Conservation (phyloP, 140 eudicot species). For the Flaveria floridana region DNA sequence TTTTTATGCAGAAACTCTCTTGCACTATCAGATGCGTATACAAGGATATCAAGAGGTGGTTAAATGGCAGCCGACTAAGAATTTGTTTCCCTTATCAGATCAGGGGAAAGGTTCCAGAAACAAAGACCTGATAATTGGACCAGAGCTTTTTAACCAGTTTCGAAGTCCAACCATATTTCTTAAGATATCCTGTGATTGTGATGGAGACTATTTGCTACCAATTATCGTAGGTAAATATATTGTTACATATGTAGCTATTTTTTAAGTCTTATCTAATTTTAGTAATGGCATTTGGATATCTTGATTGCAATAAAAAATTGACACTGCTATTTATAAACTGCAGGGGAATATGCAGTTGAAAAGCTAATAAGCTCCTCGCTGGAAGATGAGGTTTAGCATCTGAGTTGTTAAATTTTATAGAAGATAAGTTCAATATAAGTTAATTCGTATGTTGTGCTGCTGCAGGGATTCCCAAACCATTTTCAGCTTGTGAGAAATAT, state of each 20-base stretch:
- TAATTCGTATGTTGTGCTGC: slow-evolving; percentile 20
- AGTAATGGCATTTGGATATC: slow-evolving; percentile 20
- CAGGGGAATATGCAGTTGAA: slow-evolving; percentile 73
- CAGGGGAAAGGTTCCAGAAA: slow-evolving; percentile 45
- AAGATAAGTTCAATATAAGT: slow-evolving; percentile 9
- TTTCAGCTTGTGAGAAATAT: slow-evolving; percentile 61
- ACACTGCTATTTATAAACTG: slow-evolving; percentile 18
- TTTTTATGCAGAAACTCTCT: slow-evolving; percentile 50
- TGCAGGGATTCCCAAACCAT: slow-evolving; percentile 63
- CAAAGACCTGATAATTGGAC: slow-evolving; percentile 42
- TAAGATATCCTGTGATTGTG: slow-evolving; percentile 77
- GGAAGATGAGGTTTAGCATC: slow-evolving; percentile 45
- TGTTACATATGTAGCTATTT: background rate
- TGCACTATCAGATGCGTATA: slow-evolving; percentile 58
- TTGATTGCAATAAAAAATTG: slow-evolving; percentile 9
- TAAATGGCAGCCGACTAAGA: slow-evolving; percentile 43
- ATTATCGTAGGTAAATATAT: slow-evolving; percentile 61
- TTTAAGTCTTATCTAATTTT: background rate
- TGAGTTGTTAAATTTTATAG: slow-evolving; percentile 35
- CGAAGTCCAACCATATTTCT: slow-evolving; percentile 70
- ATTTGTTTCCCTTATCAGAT: slow-evolving; percentile 37
- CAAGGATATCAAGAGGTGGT: slow-evolving; percentile 62
- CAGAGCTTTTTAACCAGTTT: slow-evolving; percentile 57
- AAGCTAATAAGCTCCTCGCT: slow-evolving; percentile 57
- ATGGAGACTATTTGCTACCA: slow-evolving; percentile 70